phyloP scores from a whole-genome alignment of 495 filamentous ascomycete genomes.

The Parathielavia appendiculata region DNA sequence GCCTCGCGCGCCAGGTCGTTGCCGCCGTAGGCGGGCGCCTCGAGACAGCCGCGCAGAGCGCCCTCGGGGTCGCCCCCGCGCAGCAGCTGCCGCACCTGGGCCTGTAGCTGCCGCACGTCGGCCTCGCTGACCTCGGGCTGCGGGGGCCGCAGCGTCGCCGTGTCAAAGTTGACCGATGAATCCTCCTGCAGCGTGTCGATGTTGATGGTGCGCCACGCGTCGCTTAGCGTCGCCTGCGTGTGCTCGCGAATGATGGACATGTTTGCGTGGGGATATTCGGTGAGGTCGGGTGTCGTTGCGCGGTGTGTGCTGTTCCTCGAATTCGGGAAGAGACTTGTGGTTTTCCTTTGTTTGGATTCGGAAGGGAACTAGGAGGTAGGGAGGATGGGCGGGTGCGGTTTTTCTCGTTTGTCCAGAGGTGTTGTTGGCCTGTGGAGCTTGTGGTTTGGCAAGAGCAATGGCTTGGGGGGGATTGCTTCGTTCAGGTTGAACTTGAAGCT shows the following conservation, averaged over 20 bases:
- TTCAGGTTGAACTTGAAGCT: background rate
- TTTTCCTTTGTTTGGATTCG: too few species aligned
- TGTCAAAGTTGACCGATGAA: slow-evolving; percentile 78
- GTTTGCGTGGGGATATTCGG: slow-evolving; percentile 5
- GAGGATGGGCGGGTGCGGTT: too few species aligned
- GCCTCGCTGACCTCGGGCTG: slow-evolving; percentile 59
- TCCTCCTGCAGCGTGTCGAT: slow-evolving; percentile 88
- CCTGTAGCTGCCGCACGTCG: slow-evolving; percentile 66
- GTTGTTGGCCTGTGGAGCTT: background rate
- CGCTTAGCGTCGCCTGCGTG: slow-evolving; percentile 45
- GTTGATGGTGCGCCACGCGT: slow-evolving; percentile 87
- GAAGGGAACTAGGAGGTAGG: too few species aligned
- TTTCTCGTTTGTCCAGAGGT: too few species aligned
- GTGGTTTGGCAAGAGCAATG: background rate
- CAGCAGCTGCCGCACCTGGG: slow-evolving; percentile 79
- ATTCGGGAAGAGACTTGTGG: background rate
- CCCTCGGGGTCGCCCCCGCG: slow-evolving; percentile 80
- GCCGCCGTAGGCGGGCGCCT: slow-evolving; percentile 55
- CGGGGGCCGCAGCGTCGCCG: slow-evolving; percentile 69
- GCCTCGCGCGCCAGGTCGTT: slow-evolving; percentile 67
- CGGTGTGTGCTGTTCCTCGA: background rate
- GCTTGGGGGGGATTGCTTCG: too few species aligned
- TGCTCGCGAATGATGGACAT: slow-evolving; percentile 58
- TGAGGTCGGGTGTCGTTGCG: background rate
- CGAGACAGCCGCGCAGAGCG: slow-evolving; percentile 70